phyloP scores from a whole-genome alignment of 2,329 filamentous ascomycete genomes.

The Cadophora luteo-olivacea region DNA sequence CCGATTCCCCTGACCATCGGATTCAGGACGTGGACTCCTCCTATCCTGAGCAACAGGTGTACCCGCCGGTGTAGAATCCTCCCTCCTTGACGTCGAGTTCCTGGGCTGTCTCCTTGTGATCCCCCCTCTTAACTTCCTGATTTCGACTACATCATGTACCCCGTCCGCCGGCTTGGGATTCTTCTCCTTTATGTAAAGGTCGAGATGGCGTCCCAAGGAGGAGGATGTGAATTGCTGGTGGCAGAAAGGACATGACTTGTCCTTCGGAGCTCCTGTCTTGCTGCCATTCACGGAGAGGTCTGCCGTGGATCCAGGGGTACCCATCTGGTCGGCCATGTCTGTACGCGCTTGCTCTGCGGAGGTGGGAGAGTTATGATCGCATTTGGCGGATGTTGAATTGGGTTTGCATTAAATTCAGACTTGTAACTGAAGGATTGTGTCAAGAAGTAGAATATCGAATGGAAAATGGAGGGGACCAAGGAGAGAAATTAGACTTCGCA shows the following conservation, averaged over 20 bases:
- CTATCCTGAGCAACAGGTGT: conserved; percentile 53
- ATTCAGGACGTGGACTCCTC: conserved; percentile 45
- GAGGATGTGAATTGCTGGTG: conserved; percentile 91
- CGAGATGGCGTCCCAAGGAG: conserved; percentile 89
- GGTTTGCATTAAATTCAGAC: not conserved
- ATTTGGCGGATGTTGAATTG: conserved; percentile 34
- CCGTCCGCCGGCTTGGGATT: conserved; percentile 89
- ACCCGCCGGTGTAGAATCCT: conserved; percentile 64
- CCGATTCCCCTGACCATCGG: conserved; percentile 44
- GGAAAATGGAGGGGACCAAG: conserved; percentile 19
- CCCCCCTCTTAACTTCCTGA: conserved; percentile 78
- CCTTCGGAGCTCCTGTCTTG: conserved; percentile 60
- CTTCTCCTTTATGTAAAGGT: conserved; percentile 92
- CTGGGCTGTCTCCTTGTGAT: conserved; percentile 88
- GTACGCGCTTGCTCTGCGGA: conserved; percentile 22
- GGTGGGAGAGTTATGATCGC: conserved; percentile 32
- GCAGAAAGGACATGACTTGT: conserved; percentile 89
- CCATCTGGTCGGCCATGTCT: conserved; percentile 45
- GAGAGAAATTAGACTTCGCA: conserved; percentile 15
- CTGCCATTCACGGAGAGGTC: conserved; percentile 43
- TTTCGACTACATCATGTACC: conserved; percentile 88
- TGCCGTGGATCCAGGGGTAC: conserved; percentile 44
- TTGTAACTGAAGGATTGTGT: not conserved
- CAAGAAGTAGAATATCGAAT: conserved; percentile 3
- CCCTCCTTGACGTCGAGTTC: conserved; percentile 59